Percentiles rank a stretch among this genome's conserved stretches.
These are phyloP conservation scores for Coemansia sp. DNA, from an alignment of 192 early-diverging fungal genomes.

Conservation along the genomic window DNA sequence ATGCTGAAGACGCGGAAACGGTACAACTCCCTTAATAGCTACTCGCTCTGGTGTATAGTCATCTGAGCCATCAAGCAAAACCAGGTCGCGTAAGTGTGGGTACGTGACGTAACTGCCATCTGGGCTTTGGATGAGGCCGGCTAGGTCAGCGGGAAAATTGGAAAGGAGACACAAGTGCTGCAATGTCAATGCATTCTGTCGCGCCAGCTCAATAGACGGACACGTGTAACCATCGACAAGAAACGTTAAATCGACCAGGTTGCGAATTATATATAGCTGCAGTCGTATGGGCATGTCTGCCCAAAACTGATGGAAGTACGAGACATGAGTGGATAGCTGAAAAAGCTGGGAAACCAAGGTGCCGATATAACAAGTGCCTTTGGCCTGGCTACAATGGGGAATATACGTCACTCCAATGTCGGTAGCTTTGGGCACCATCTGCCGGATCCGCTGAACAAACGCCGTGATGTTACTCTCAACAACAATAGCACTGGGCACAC, in stretches of 20 bases:
- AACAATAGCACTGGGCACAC: neutral
- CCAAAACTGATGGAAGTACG: neutral
- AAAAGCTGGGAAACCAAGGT: neutral
- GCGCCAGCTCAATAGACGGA: neutral
- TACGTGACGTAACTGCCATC: neutral
- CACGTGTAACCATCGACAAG: neutral
- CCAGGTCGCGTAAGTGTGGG: neutral
- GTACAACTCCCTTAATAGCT: neutral
- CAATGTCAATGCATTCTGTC: neutral
- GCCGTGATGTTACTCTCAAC: neutral
- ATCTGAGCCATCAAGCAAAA: neutral
- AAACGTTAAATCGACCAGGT: neutral
- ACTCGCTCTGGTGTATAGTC: neutral
- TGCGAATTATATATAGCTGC: neutral
- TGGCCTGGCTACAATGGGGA: neutral
- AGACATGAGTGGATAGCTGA: neutral
- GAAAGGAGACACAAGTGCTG: neutral
- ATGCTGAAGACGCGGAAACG: neutral
- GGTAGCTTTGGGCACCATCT: neutral
- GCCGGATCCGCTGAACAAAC: neutral
- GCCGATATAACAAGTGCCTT: neutral
- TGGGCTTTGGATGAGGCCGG: conserved; percentile 1
- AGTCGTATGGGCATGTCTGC: neutral
- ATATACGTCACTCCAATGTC: neutral
- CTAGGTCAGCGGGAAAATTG: neutral